Conservation (phyloP, 2,329 filamentous ascomycete species). For the Penicillium sp. region DNA sequence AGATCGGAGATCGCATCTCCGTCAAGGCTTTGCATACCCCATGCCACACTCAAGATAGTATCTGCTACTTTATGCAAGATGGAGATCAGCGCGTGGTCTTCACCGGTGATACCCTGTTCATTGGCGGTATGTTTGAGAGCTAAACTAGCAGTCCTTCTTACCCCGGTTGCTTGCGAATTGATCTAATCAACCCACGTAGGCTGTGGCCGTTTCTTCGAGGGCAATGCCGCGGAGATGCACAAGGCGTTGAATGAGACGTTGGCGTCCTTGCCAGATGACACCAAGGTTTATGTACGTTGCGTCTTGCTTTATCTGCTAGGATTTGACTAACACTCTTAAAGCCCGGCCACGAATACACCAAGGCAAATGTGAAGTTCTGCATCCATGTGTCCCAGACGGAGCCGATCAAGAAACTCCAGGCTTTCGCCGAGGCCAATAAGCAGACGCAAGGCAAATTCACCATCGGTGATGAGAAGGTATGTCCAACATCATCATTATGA, state of each 20-base stretch:
- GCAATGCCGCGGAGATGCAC: conserved; percentile 85
- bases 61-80: conserved; percentile 91
- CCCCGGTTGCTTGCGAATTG: neutral
- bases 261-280: conserved; percentile 79
- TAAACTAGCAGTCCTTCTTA: neutral
- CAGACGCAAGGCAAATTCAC: conserved; percentile 95
- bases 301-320: neutral
- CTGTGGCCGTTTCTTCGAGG: conserved; percentile 95
- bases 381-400: conserved; percentile 72
- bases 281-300: conserved; percentile 75
- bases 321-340: conserved; percentile 35
- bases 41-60: conserved; percentile 97
- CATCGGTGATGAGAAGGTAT: conserved; percentile 92
- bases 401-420: conserved; percentile 71
- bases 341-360: conserved; percentile 98
- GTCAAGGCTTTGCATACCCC: conserved; percentile 91
- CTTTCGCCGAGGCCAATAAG: conserved; percentile 74
- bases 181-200: conserved; percentile 49
- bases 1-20: conserved; percentile 73
- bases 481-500: conserved; percentile 10
- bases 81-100: conserved; percentile 73
- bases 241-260: conserved; percentile 85
- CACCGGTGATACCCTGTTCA: conserved; percentile 94
- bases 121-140: conserved; percentile 64
- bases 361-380: conserved; percentile 87